These are phyloP conservation scores for Dactylonectria macrodidyma DNA, from an alignment of 2,329 filamentous ascomycete genomes.

Conservation along the genomic window DNA sequence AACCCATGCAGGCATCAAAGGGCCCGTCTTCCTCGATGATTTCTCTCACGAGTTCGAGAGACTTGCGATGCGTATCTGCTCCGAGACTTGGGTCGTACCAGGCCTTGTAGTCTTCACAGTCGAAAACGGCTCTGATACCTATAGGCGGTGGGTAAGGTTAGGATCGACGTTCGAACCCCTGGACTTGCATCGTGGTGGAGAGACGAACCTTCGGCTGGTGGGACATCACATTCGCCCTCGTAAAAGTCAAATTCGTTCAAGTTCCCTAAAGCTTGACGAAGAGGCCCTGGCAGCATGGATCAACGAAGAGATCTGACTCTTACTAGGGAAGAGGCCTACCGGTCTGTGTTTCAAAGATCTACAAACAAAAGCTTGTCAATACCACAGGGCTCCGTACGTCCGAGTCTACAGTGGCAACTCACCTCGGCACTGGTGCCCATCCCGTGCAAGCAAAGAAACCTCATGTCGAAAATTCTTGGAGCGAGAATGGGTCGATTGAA, in stretches of 20 bases:
- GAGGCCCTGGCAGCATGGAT: neutral
- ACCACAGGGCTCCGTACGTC: neutral
- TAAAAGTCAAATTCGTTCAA: constrained; percentile 18
- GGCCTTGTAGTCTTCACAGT: constrained; percentile 13
- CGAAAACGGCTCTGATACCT: constrained; percentile 13
- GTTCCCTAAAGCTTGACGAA: constrained; percentile 7
- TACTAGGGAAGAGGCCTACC: neutral
- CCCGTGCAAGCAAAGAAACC: constrained; percentile 22
- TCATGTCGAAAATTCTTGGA: neutral
- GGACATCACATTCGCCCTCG: constrained; percentile 13
- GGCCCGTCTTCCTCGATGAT: constrained; percentile 17
- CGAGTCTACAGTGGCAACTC: neutral
- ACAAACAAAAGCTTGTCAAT: neutral
- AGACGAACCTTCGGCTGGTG: constrained; percentile 14
- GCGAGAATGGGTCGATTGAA: neutral
- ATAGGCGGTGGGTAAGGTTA: neutral
- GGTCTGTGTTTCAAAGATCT: constrained; percentile 19
- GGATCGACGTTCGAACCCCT: neutral
- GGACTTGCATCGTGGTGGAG: no score
- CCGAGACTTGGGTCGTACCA: constrained; percentile 17
- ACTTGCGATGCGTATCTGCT: constrained; percentile 8
- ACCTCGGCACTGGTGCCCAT: constrained; percentile 25
- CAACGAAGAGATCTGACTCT: neutral
- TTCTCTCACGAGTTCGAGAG: constrained; percentile 6
- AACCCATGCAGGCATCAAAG: constrained; percentile 21